Base-by-base conservation (phyloP, 2,329 filamentous ascomycete genomes). In the Aureobasidium subglaciale region DNA sequence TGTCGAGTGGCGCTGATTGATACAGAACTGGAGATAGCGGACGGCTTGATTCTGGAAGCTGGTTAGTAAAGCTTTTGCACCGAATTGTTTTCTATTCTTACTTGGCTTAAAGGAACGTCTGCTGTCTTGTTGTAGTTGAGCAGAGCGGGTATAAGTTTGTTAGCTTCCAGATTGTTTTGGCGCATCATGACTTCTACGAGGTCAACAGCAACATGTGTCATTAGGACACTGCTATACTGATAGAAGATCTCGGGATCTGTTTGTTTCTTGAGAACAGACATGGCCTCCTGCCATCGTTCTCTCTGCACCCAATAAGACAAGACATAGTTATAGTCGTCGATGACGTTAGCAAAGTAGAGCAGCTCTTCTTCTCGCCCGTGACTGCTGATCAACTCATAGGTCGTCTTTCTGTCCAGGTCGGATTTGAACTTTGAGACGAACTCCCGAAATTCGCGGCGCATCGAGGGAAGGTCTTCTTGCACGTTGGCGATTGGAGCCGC, bases 271-370 rank as follows among this genome's bases (percentile, higher is more conserved):
- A 99, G 78, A 37, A 97, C 90, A 55, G 83, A 82, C 61, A 99
- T 76, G 2, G 90, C 90, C 64, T 96, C 90, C 4, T 76, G 73
- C 93, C 93, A 99, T 63, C 88, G 83, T 72, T 97, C 93, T 58
- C 92, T 82, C 71, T 97, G 93, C 16, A 97, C 87, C 93, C 93
- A 99, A 71, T 99, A 99, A 9, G 89, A 88, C 13, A 99, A 76
- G 20, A 97, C 90, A 66, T 95, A 99, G 68, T 95, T 89, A 73
- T 93, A 90, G 70, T 99, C 93, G 64, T 92, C 87, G 43, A 95
- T 80, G 6, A 87, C 83, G 57, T 87, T 93, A 18, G 93, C 93
- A 72, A 91, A 99, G 72, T 85, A 93, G 0, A 99, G 78, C 2
- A 99, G 77, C 69, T 99, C 93, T 63, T 92, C 86, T 72, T 99